Evolutionary conservation across 2,329 filamentous ascomycete species (phyloP), one percentile per base, ranked within the genome.

Genomic region (Endoconidiophora polonica): DNA sequence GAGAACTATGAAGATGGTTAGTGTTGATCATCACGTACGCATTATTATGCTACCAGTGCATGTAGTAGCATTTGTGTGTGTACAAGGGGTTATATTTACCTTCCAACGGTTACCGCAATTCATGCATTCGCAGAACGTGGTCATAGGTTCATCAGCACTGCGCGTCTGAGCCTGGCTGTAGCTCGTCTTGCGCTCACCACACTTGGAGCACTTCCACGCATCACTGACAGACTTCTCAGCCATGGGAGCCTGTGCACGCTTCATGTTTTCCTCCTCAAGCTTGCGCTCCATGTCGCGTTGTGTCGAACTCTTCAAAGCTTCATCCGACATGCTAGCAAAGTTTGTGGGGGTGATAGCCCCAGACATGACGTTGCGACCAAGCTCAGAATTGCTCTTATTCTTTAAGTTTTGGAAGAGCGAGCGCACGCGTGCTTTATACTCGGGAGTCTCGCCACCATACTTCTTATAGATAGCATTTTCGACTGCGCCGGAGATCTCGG

Each of bases 131-230:
- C 79, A 83, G 63, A 83, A 83, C 36, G 79, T 83, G 54, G 79
- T 83, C 79, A 83, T 83, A 57, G 90, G 90, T 68, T 96, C 91
- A 75, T 98, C 91, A 57, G 91, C 91, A 68, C 79, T 84, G 56
- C 91, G 76, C 14, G 91, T 98, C 72, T 98, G 91, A 3, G 91
- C 91, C 68, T 98, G 91, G 45, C 79, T 86, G 67, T 98, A 98
- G 65, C 83, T 87, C 61, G 96, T 91, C 72, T 86, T 88, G 71
- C 84, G 88, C 74, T 94, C 75, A 59, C 84, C 84, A 68, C 91
- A 98, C 65, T 87, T 88, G 61, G 86, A 78, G 68, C 91, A 98
- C 66, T 86, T 81, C 60, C 96, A 73, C 52, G 81, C 85, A 62
- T 83, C 82, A 62, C 81, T 87, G 67, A 95, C 86, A 62, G 83